Conservation (phyloP, 202 grass and related monocot species). For the Saccharum hybrid region DNA sequence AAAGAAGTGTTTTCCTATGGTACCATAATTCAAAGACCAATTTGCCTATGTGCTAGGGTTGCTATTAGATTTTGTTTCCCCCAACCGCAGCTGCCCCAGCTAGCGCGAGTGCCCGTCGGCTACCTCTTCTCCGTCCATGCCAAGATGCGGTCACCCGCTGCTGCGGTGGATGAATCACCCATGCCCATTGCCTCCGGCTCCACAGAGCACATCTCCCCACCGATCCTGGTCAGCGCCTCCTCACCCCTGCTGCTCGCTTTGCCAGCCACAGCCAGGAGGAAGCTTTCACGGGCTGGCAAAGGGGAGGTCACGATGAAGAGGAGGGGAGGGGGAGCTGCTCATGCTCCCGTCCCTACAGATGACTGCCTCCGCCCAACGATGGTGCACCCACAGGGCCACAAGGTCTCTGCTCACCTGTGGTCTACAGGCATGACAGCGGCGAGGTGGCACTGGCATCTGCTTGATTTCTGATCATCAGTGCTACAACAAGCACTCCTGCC, state of each 20-base stretch:
- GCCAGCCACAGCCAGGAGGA: slow-evolving; percentile 28
- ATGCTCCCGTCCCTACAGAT: no score
- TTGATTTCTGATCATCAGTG: neutral
- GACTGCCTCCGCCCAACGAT: no score
- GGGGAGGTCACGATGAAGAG: neutral
- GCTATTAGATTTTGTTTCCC: neutral
- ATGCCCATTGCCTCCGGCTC: slow-evolving; percentile 13
- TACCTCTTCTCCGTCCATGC: slow-evolving; percentile 52
- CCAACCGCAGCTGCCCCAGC: slow-evolving; percentile 26
- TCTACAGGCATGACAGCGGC: neutral
- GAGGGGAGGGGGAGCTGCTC: no score
- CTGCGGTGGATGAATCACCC: neutral
- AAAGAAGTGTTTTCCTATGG: neutral
- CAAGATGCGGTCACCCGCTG: neutral
- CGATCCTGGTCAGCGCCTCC: slow-evolving; percentile 26
- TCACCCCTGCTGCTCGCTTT: neutral
- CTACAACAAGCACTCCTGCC: neutral
- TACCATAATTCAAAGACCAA: neutral
- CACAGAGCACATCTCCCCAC: slow-evolving; percentile 9
- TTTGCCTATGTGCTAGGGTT: neutral
- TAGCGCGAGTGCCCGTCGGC: slow-evolving; percentile 60
- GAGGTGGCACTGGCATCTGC: neutral
- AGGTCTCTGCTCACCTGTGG: neutral
- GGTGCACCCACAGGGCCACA: no score
- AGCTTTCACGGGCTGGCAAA: neutral